A percentile compares a stretch with the other conserved stretches of the same genome.
phyloP scores from a whole-genome alignment of 164 flowering plant genomes.

The Stephania cephalantha region DNA sequence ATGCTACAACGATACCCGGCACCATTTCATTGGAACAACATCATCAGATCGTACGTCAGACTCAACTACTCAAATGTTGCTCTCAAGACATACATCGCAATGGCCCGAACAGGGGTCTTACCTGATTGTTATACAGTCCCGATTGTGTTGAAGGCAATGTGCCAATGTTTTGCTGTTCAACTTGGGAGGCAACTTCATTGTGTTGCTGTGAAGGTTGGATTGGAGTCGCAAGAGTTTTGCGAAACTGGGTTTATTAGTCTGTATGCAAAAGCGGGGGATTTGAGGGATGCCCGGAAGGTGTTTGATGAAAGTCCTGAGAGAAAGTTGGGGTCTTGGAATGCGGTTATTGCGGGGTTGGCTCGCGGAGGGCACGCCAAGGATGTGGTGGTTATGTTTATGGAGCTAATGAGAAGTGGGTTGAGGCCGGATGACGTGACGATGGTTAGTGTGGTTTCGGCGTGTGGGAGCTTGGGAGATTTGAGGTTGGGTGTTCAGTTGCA shows the following conservation, averaged over 20 bases:
- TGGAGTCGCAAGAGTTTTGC: slow-evolving; percentile 38
- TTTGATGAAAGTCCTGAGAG: slow-evolving; percentile 46
- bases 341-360: slow-evolving; percentile 42
- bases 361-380: slow-evolving; percentile 44
- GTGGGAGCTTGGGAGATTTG: slow-evolving; percentile 55
- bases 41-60: slow-evolving; percentile 40
- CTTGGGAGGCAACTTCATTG: slow-evolving; percentile 36
- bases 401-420: slow-evolving; percentile 39
- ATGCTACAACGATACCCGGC: slow-evolving; percentile 18
- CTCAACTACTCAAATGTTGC: slow-evolving; percentile 31
- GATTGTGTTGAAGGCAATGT: slow-evolving; percentile 36
- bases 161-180: slow-evolving; percentile 21
- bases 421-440: slow-evolving; percentile 55
- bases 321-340: slow-evolving; percentile 62
- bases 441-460: slow-evolving; percentile 56
- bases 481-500: slow-evolving; percentile 53
- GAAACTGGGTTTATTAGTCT: slow-evolving; percentile 51
- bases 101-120: slow-evolving; percentile 34
- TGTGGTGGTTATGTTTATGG: slow-evolving; percentile 35
- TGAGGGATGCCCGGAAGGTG: slow-evolving; percentile 43
- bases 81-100: slow-evolving; percentile 25
- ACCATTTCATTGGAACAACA: slow-evolving; percentile 53
- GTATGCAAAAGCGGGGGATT: slow-evolving; percentile 42
- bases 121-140: slow-evolving; percentile 63
- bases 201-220: slow-evolving; percentile 30